These are phyloP conservation scores for Candida freyschussii DNA, from an alignment of 1,139 yeast species.

Conservation along the genomic window DNA sequence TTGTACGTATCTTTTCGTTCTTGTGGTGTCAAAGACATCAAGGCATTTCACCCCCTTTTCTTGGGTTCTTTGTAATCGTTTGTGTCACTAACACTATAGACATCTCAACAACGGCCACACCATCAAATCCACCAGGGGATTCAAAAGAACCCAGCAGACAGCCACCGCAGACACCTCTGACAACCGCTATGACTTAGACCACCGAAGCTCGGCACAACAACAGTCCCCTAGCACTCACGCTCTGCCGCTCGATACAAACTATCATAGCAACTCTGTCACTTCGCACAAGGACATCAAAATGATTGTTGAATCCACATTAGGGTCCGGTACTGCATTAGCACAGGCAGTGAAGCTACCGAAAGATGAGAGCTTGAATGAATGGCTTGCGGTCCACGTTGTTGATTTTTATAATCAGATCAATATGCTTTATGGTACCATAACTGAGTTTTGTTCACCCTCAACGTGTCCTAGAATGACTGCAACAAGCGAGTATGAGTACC, in stretches of 20 bases:
- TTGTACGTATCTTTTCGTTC: constrained; percentile 27
- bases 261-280: constrained; percentile 38
- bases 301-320: constrained; percentile 92
- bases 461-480: constrained; percentile 97
- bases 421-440: constrained; percentile 93
- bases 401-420: constrained; percentile 93
- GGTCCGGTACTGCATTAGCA: constrained; percentile 83
- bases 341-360: constrained; percentile 93
- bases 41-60: too few relatives aligned
- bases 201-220: too few relatives aligned
- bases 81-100: constrained; percentile 11
- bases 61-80: background rate
- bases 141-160: constrained; percentile 30
- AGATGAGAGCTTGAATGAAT: constrained; percentile 88
- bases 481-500: constrained; percentile 90
- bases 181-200: constrained; percentile 23
- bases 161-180: constrained; percentile 23
- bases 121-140: constrained; percentile 50
- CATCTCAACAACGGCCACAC: constrained; percentile 44
- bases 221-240: constrained; percentile 16
- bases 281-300: constrained; percentile 69
- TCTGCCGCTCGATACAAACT: constrained; percentile 12
- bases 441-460: constrained; percentile 90
- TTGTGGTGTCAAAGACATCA: too few relatives aligned
- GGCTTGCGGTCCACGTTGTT: constrained; percentile 93